Evolutionary conservation across 768 basidiomycete genomes (phyloP).

Genomic region (Tricholomella constricta): DNA sequence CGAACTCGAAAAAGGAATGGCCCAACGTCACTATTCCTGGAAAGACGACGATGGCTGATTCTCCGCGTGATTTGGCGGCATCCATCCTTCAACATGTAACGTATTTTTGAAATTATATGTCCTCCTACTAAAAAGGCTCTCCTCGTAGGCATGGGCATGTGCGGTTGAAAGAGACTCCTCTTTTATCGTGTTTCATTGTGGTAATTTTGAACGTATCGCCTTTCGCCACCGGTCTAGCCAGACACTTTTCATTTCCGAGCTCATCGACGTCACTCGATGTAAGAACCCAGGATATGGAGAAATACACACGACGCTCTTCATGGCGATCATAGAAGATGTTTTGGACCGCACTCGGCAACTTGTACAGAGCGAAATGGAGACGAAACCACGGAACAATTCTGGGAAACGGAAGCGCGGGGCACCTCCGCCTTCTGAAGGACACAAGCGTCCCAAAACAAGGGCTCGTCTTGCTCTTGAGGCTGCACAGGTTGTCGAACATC

Average conservation of each 20-base stretch:
- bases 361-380: neutral
- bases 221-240: conserved; percentile 7
- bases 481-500: neutral
- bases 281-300: neutral
- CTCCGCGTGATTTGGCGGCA: neutral
- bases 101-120: neutral
- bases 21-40: neutral
- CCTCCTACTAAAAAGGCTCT: neutral
- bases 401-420: conserved; percentile 1
- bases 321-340: conserved; percentile 1
- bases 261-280: conserved; percentile 1
- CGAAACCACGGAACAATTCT: neutral
- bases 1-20: neutral
- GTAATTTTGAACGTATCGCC: conserved; percentile 1
- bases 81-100: conserved; percentile 7
- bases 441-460: conserved; percentile 2
- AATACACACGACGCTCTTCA: neutral
- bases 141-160: conserved; percentile 8
- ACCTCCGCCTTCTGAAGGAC: neutral
- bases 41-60: neutral
- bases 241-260: conserved; percentile 7
- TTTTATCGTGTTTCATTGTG: conserved; percentile 5
- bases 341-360: neutral
- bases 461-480: neutral
- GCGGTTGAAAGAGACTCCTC: conserved; percentile 8